These are phyloP conservation scores for Gynostemma pentaphyllum DNA, from an alignment of 306 rosid genomes.

Conservation along the genomic window DNA sequence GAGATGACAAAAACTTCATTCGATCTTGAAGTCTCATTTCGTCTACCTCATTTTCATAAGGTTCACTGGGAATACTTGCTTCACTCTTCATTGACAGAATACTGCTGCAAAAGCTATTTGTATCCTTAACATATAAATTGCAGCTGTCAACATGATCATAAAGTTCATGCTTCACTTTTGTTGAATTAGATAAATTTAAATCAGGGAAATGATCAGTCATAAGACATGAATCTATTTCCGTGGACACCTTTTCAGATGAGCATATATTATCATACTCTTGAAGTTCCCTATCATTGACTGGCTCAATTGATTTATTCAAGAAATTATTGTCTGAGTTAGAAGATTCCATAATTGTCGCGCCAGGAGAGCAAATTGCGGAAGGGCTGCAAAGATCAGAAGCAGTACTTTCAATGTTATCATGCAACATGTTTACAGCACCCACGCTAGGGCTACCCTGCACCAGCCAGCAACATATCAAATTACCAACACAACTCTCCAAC, in stretches of 20 bases:
- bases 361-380: constrained; percentile 19
- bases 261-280: constrained; percentile 19
- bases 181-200: constrained; percentile 23
- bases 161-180: constrained; percentile 61
- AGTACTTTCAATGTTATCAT: constrained; percentile 18
- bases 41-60: constrained; percentile 35
- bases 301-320: constrained; percentile 7
- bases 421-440: constrained; percentile 14
- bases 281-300: constrained; percentile 7
- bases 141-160: constrained; percentile 23
- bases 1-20: constrained; percentile 29
- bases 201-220: constrained; percentile 22
- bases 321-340: constrained; percentile 4
- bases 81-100: constrained; percentile 39
- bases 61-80: constrained; percentile 17
- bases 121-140: constrained; percentile 19
- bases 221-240: constrained; percentile 28
- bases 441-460: constrained; percentile 15
- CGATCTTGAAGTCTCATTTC: constrained; percentile 48
- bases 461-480: background rate
- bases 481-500: background rate
- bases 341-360: constrained; percentile 11
- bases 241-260: constrained; percentile 14
- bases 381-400: constrained; percentile 7
- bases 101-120: constrained; percentile 20